Base-by-base conservation (phyloP, 2,329 filamentous ascomycete species). In the Thielaviopsis punctulata region DNA sequence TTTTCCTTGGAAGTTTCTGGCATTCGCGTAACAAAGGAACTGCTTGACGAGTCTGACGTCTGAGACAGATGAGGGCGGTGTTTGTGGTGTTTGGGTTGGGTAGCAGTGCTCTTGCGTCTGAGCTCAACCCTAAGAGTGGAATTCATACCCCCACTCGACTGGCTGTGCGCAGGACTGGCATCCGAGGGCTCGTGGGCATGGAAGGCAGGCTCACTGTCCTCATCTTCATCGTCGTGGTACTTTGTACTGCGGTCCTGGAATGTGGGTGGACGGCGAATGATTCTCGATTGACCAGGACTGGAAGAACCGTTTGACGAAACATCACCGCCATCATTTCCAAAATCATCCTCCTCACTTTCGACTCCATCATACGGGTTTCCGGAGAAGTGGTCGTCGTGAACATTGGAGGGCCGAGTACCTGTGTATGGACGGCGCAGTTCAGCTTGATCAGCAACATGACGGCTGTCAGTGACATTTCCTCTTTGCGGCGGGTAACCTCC, bases 31-130 rank as follows among this genome's bases (percentile, higher is more conserved):
- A 72, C 66, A 1, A 66, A 67, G 19, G 76, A 80, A 55, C 73
- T 72, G 0, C 71, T 68, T 2, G 80, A 81, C 1, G 82, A 84
- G 58, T 84, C 77, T 0, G 76, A 80, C 1, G 75, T 79, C 53
- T 77, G 73, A 0, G 74, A 77, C 39, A 68, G 66, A 45, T 71
- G 66, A 2, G 65, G 61, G 6, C 62, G 61, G 3, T 66, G 64
- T 43, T 65, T 68, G 19, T 55, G 47, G 13, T 52, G 51, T 3
- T 52, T 43, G 19, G 27, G 39, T 13, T 50, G 41, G 30, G n/a
- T 23, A 33, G 23, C 25, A 25, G 12, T 50, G 51, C 41, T 57
- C 58, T 23, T 52, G 58, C 65, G 62, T 21, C 64, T 65, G 8
- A 63, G 62, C 47, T 74, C 69, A 18, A 69, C 74, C 36, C 69